phyloP scores from a whole-genome alignment of 805 yeast genomes.

The Candida anglica region DNA sequence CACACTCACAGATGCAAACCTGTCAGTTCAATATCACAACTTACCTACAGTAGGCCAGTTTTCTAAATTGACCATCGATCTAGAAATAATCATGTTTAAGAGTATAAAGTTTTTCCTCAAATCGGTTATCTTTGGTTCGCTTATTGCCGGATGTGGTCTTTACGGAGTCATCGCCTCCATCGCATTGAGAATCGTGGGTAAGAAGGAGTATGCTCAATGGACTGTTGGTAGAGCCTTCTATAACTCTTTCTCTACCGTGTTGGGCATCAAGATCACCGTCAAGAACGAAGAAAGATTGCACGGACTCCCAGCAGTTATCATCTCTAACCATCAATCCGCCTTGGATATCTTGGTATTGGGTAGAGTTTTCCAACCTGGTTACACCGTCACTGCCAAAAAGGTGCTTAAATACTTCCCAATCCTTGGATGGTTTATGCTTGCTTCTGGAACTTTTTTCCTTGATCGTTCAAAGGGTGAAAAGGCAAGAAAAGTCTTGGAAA shows the following conservation, averaged over 20 bases:
- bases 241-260: conserved; percentile 48
- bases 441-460: conserved; percentile 86
- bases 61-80: too few species aligned
- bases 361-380: conserved; percentile 77
- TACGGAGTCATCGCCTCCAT: conserved; percentile 80
- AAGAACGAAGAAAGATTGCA: conserved; percentile 60
- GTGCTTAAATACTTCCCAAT: conserved; percentile 81
- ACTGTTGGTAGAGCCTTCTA: conserved; percentile 84
- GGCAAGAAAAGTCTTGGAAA: conserved; percentile 70
- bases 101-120: conserved; percentile 50
- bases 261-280: conserved; percentile 70
- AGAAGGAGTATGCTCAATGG: conserved; percentile 81
- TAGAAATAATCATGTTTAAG: conserved; percentile 5
- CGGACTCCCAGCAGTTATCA: conserved; percentile 68
- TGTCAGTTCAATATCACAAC: too few species aligned
- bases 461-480: conserved; percentile 76
- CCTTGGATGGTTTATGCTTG: conserved; percentile 94
- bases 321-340: conserved; percentile 90
- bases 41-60: too few species aligned
- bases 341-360: conserved; percentile 83
- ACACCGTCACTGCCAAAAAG: conserved; percentile 89
- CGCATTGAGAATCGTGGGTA: conserved; percentile 61
- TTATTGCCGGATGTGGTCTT: conserved; percentile 57
- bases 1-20: too few species aligned
- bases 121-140: conserved; percentile 48